phyloP scores from a whole-genome alignment of 768 basidiomycete species.

The Kwoniella europaea region DNA sequence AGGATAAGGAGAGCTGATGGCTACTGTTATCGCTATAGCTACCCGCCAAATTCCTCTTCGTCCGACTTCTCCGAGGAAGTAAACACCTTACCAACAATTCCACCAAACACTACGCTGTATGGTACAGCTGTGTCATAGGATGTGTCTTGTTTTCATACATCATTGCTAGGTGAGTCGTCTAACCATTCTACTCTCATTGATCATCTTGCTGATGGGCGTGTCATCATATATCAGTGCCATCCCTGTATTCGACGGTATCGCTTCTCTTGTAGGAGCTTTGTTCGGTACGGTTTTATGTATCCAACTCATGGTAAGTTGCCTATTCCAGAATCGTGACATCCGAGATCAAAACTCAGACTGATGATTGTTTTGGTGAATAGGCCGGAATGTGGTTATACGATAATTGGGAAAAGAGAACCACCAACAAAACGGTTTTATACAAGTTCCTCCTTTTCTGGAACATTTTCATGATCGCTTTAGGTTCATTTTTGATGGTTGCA shows the following conservation, averaged over 20 bases:
- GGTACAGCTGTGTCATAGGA: conserved; percentile 27
- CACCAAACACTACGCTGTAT: conserved; percentile 33
- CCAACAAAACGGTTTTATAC: neutral
- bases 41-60: conserved; percentile 37
- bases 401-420: conserved; percentile 16
- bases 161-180: conserved; percentile 13
- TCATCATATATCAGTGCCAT: conserved; percentile 33
- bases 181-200: neutral
- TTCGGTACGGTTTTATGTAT: conserved; percentile 48
- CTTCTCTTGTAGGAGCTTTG: conserved; percentile 42
- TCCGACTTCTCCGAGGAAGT: conserved; percentile 39
- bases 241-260: conserved; percentile 47
- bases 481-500: conserved; percentile 22
- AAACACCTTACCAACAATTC: conserved; percentile 37
- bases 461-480: conserved; percentile 12
- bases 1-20: no score
- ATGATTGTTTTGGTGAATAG: neutral
- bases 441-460: conserved; percentile 2
- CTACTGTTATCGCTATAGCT: neutral
- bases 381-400: conserved; percentile 52
- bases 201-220: neutral
- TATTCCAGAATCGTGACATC: neutral
- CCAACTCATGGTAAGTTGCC: conserved; percentile 15
- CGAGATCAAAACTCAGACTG: neutral
- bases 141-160: conserved; percentile 21